Percentiles rank a stretch among this genome's conserved stretches.
Evolutionary conservation across 176 grass and related monocot genomes (phyloP).

Genomic region (Puya raimondii): DNA sequence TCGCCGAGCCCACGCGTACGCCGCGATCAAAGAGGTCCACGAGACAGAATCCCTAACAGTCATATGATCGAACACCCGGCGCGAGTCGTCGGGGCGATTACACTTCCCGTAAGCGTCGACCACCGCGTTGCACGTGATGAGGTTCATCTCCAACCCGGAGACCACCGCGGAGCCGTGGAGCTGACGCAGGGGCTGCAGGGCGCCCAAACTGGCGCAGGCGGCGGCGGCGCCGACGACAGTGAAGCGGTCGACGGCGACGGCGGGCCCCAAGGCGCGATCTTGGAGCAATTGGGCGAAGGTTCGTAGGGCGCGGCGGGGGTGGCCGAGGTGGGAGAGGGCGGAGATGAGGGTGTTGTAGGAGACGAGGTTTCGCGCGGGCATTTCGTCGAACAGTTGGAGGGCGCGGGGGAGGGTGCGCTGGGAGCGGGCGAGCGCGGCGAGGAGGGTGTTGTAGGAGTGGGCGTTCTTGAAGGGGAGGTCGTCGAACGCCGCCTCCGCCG

Average conservation of each 20-base stretch:
- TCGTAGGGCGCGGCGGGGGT: conserved; percentile 18
- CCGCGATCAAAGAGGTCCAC: conserved; percentile 50
- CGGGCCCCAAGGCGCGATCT: conserved; percentile 24
- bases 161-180: conserved; percentile 30
- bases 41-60: conserved; percentile 15
- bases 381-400: conserved; percentile 35
- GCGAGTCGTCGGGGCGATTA: conserved; percentile 27
- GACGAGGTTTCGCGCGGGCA: conserved; percentile 37
- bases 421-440: conserved; percentile 13
- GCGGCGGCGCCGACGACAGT: conserved; percentile 36
- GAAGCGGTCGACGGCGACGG: conserved; percentile 33
- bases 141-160: conserved; percentile 36
- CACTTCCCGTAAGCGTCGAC: conserved; percentile 60
- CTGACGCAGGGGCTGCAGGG: conserved; percentile 27
- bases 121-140: conserved; percentile 60
- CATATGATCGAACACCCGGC: conserved; percentile 37
- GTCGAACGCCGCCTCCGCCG: conserved; percentile 15
- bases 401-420: conserved; percentile 17
- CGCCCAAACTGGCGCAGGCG: conserved; percentile 29
- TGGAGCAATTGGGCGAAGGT: conserved; percentile 25
- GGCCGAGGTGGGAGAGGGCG: conserved; percentile 27
- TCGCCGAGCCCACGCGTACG: conserved; percentile 28
- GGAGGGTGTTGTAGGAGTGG: conserved; percentile 55
- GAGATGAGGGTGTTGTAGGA: conserved; percentile 63
- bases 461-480: conserved; percentile 44